phyloP scores from a whole-genome alignment of 2,329 filamentous ascomycete genomes.

The Hyphodiscus sp. region DNA sequence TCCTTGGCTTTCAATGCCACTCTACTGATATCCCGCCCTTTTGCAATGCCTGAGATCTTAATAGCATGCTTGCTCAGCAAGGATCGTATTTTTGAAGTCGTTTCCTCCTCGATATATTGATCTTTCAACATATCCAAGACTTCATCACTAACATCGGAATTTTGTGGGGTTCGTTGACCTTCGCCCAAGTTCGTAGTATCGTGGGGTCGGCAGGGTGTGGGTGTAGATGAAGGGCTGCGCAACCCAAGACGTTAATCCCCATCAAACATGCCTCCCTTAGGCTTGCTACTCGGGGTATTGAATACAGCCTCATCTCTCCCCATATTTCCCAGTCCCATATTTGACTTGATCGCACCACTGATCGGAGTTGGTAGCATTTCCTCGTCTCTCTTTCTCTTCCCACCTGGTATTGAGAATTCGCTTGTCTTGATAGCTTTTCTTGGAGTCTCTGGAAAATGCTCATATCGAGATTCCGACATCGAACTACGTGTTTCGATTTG shows the following conservation, averaged over 20 bases:
- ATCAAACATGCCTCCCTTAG: constrained; percentile 19
- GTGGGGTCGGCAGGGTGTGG: constrained; percentile 20
- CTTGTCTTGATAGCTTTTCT: constrained; percentile 19
- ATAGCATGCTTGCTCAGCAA: constrained; percentile 51
- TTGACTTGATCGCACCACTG: no score
- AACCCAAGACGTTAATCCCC: constrained; percentile 17
- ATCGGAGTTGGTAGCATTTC: constrained; percentile 23
- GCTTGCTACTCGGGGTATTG: constrained; percentile 7
- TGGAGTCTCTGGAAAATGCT: constrained; percentile 25
- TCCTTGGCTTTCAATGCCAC: constrained; percentile 57
- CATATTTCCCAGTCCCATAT: no score
- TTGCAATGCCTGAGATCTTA: constrained; percentile 52
- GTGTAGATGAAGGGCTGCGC: constrained; percentile 20
- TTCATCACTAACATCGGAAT: constrained; percentile 36
- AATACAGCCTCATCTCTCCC: constrained; percentile 19
- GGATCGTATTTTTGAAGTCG: constrained; percentile 34
- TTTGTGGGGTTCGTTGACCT: neutral
- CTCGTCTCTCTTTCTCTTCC: constrained; percentile 25
- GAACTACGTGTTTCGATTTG: no score
- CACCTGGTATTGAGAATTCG: constrained; percentile 20
- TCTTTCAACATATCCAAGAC: constrained; percentile 44
- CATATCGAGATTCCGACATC: no score
- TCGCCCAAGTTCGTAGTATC: constrained; percentile 5
- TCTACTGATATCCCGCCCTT: constrained; percentile 61
- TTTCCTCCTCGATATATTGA: constrained; percentile 35